These are phyloP conservation scores for Thoreauomyces humboldtii DNA, from an alignment of 192 early-diverging fungal species.

Conservation along the genomic window DNA sequence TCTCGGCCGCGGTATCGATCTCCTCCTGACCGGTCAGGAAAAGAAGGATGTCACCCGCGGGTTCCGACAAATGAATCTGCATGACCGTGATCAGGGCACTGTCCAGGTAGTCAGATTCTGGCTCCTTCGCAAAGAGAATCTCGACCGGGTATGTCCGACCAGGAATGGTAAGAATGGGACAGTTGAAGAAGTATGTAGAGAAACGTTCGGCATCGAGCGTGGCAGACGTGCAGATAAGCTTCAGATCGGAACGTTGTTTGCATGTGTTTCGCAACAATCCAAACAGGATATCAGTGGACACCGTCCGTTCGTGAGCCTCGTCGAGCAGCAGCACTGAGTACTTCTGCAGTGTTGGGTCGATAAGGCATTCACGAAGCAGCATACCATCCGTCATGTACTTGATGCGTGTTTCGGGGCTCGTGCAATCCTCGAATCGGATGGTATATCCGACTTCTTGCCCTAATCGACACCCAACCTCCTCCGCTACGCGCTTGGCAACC, in stretches of 20 bases:
- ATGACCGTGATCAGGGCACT: constrained; percentile 90
- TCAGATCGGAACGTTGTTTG: constrained; percentile 79
- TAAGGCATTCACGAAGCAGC: constrained; percentile 87
- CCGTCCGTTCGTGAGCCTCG: constrained; percentile 97
- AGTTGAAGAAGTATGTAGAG: constrained; percentile 80
- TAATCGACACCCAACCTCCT: constrained; percentile 90
- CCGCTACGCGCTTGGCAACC: constrained; percentile 95
- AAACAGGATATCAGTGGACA: constrained; percentile 93
- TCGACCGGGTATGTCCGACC: constrained; percentile 95
- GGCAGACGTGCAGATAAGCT: constrained; percentile 92
- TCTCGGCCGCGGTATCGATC: constrained; percentile 77
- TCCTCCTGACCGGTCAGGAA: constrained; percentile 99
- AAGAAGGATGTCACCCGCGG: constrained; percentile 88
- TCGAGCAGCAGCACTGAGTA: constrained; percentile 96
- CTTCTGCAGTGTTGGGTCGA: constrained; percentile 74
- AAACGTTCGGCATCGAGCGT: constrained; percentile 96
- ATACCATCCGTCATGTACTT: constrained; percentile 99
- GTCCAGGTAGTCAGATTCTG: constrained; percentile 92
- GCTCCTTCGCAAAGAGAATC: constrained; percentile 90
- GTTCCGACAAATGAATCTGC: constrained; percentile 95
- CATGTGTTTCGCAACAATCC: constrained; percentile 86
- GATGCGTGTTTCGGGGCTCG: constrained; percentile 79
- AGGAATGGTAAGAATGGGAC: constrained; percentile 95
- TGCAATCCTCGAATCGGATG: constrained; percentile 99
- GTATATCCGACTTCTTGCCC: constrained; percentile 97